phyloP scores from a whole-genome alignment of 805 yeast species.

The Wickerhamiella cacticola region DNA sequence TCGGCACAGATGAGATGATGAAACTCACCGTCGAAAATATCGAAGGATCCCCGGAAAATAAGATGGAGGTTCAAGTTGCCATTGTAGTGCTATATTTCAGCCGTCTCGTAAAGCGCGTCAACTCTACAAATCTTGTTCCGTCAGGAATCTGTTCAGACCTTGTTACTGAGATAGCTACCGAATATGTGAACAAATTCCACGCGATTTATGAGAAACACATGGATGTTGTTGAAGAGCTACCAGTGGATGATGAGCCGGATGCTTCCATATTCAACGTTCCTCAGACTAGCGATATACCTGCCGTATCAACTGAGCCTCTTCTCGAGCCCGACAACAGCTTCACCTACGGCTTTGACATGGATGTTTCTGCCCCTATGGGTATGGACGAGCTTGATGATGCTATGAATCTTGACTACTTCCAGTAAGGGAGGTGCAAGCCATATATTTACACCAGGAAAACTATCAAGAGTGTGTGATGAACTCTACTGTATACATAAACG shows the following conservation, averaged over 20 bases:
- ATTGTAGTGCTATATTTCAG: constrained; percentile 11
- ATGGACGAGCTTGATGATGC: constrained; percentile 24
- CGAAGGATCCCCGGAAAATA: background rate
- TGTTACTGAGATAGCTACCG: constrained; percentile 3
- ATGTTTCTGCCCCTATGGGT: constrained; percentile 19
- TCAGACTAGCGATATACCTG: background rate
- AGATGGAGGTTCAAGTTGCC: constrained; percentile 10
- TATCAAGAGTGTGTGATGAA: background rate
- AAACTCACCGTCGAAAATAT: background rate
- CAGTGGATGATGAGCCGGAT: background rate
- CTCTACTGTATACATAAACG: background rate
- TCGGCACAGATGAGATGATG: constrained; percentile 8
- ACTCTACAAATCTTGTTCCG: background rate
- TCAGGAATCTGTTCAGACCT: background rate
- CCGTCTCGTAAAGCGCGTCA: constrained; percentile 3
- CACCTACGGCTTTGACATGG: constrained; percentile 14
- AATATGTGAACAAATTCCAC: constrained; percentile 7
- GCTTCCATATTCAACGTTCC: constrained; percentile 2
- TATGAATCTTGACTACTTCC: constrained; percentile 21
- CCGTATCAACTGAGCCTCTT: background rate
- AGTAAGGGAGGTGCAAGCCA: constrained; percentile 4
- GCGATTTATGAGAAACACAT: background rate
- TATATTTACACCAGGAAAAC: background rate
- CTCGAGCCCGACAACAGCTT: constrained; percentile 17
- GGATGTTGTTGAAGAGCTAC: background rate